Evolutionary conservation across 805 yeast genomes (phyloP).

Genomic region (Wickerhamomyces alni): DNA sequence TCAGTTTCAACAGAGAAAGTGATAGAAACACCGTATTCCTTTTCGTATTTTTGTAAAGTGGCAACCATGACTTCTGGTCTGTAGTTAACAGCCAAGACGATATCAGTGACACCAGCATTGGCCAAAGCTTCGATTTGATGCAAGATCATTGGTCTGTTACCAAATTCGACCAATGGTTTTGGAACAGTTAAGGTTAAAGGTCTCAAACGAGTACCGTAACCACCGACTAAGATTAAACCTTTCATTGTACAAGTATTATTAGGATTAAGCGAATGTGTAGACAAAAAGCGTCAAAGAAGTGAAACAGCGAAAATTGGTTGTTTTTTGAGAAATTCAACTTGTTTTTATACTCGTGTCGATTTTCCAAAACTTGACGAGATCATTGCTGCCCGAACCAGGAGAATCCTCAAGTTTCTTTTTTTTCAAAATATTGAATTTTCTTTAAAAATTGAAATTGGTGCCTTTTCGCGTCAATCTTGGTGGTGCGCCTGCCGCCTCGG

Average conservation of each 20-base stretch:
- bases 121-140: conserved; percentile 99
- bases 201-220: conserved; percentile 99
- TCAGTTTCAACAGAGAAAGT: conserved; percentile 98
- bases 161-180: conserved; percentile 96
- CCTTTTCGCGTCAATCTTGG: too few relatives aligned
- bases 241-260: conserved; percentile 56
- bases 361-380: too few relatives aligned
- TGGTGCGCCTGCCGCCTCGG: too few relatives aligned
- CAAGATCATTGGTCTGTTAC: conserved; percentile 97
- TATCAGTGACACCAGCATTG: conserved; percentile 97
- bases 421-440: too few relatives aligned
- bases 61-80: conserved; percentile 99
- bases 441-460: too few relatives aligned
- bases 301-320: background rate
- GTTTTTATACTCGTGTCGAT: conserved; percentile 1
- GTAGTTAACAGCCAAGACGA: conserved; percentile 97
- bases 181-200: conserved; percentile 94
- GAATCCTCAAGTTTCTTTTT: too few relatives aligned
- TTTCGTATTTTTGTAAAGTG: conserved; percentile 89
- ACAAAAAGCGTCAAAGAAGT: conserved; percentile 1
- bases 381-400: too few relatives aligned
- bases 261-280: background rate
- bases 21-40: conserved; percentile 88
- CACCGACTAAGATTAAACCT: conserved; percentile 97
- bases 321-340: background rate